Percentiles rank a stretch among this genome's conserved stretches.
Evolutionary conservation across 345 rosid species (phyloP).

Genomic region (Rhodomyrtus tomentosa): DNA sequence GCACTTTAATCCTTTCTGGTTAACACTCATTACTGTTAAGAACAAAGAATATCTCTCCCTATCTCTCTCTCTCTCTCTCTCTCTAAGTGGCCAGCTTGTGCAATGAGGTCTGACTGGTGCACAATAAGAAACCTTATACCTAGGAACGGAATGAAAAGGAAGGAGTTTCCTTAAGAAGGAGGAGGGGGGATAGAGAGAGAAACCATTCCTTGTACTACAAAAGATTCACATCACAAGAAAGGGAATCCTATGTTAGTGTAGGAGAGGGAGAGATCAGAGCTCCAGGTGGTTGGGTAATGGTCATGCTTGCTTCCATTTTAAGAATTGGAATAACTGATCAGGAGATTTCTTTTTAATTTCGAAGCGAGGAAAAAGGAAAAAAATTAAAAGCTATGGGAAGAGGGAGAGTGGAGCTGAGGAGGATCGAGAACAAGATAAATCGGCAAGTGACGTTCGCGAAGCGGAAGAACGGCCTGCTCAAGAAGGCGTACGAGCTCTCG

Average conservation of each 20-base stretch:
- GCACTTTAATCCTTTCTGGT: background rate
- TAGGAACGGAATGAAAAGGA: background rate
- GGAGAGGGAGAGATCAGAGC: background rate
- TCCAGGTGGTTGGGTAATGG: background rate
- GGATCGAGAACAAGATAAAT: conserved; percentile 70
- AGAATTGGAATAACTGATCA: background rate
- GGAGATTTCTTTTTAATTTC: background rate
- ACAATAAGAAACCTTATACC: background rate
- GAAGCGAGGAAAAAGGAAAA: background rate
- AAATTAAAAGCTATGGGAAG: conserved; percentile 35
- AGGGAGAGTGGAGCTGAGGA: conserved; percentile 81
- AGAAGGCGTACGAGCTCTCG: conserved; percentile 73
- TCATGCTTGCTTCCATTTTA: background rate
- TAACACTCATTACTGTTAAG: background rate
- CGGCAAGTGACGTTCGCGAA: conserved; percentile 74
- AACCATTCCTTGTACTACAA: background rate
- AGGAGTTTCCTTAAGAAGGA: background rate
- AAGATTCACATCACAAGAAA: background rate
- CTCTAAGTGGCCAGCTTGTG: background rate
- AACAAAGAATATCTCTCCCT: background rate
- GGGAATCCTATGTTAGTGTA: background rate
- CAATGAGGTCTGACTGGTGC: background rate
- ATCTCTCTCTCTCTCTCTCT: background rate
- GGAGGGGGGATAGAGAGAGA: background rate
- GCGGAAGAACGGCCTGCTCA: conserved; percentile 70